A percentile compares a stretch with the other conserved stretches of the same genome.
Conservation (phyloP, 108 stramenopile species). For the Nannochloropsis gaditana region DNA sequence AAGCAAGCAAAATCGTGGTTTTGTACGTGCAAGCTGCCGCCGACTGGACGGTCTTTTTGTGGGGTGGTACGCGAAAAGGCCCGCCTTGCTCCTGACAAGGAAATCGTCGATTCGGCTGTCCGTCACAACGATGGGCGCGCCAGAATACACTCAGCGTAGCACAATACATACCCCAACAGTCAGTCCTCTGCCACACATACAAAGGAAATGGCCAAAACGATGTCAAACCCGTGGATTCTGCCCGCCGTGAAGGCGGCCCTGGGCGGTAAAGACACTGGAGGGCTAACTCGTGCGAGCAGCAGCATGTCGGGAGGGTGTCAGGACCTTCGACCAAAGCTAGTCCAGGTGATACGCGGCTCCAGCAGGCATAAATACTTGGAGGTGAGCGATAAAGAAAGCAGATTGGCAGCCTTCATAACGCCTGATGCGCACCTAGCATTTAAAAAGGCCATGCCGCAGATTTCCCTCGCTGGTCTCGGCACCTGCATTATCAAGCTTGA, state of each 20-base stretch:
- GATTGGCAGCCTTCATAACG: not conserved
- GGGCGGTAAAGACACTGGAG: not conserved
- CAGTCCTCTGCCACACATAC: no score
- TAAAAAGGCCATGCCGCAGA: not conserved
- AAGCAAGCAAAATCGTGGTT: no score
- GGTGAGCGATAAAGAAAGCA: not conserved
- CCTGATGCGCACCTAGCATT: not conserved
- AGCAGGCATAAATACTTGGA: not conserved
- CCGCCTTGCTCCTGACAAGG: no score
- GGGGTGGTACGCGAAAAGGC: no score
- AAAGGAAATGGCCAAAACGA: not conserved
- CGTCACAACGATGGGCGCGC: no score
- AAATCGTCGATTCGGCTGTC: no score
- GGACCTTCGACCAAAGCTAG: not conserved
- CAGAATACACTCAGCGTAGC: no score
- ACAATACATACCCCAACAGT: no score
- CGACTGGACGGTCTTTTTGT: no score
- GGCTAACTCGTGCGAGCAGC: not conserved
- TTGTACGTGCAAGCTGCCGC: no score
- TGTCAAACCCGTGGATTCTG: constrained; percentile 12
- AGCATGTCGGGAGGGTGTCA: not conserved
- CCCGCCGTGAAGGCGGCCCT: not conserved
- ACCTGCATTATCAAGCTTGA: constrained; percentile 17
- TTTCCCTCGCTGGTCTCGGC: not conserved
- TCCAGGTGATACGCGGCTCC: not conserved